These are phyloP conservation scores for Echinochloa phyllopogon DNA, from an alignment of 176 grass and related monocot species.

Conservation along the genomic window DNA sequence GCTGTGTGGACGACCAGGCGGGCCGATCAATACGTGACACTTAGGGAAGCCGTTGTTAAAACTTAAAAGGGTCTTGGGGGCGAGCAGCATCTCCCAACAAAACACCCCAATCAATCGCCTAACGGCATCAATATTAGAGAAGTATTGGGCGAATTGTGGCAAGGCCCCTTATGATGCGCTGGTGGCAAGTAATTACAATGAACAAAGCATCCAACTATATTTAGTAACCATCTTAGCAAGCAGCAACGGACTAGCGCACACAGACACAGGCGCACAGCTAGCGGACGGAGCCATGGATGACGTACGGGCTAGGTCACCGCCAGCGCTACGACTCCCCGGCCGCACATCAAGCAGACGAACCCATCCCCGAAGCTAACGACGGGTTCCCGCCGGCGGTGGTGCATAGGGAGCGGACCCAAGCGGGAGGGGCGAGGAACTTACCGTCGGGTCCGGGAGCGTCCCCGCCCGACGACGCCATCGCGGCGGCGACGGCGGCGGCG, in stretches of 20 bases:
- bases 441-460: not conserved
- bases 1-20: not conserved
- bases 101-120: not conserved
- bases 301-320: not conserved
- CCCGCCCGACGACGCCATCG: conserved; percentile 16
- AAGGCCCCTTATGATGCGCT: not conserved
- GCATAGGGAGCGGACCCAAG: not conserved
- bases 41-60: not conserved
- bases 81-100: not conserved
- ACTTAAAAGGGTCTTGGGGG: not conserved
- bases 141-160: not conserved
- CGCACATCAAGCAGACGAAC: not conserved
- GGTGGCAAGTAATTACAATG: not conserved
- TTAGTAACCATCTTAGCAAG: not conserved
- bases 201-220: not conserved
- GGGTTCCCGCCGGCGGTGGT: not conserved
- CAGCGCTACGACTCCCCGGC: not conserved
- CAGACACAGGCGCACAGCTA: not conserved
- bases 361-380: not conserved
- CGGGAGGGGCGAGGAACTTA: not conserved
- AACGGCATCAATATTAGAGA: not conserved
- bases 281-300: not conserved
- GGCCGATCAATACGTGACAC: too few relatives aligned
- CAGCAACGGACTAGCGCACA: not conserved
- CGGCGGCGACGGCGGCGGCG: not conserved